A percentile compares a stretch with the other conserved stretches of the same genome.
phyloP scores from a whole-genome alignment of 257 asterid genomes.

The Ilex asprella region DNA sequence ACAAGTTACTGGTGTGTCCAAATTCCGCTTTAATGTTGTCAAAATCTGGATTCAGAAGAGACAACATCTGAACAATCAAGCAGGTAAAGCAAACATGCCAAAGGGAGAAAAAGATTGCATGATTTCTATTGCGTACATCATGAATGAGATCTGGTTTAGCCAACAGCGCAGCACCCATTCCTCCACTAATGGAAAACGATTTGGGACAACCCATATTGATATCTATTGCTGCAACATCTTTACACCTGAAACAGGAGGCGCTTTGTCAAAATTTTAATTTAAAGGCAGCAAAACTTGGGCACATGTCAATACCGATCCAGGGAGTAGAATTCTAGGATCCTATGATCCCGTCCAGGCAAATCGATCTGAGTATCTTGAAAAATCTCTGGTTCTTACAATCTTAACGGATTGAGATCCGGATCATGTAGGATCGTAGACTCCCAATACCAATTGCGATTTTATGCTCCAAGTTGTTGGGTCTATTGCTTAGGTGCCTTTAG shows the following conservation, averaged over 20 bases:
- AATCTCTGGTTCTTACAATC: too few relatives aligned
- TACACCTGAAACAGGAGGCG: constrained; percentile 49
- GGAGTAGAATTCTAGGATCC: too few relatives aligned
- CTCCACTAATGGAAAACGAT: constrained; percentile 87
- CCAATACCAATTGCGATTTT: too few relatives aligned
- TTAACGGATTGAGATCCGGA: too few relatives aligned
- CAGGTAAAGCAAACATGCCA: constrained; percentile 3
- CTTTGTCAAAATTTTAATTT: neutral
- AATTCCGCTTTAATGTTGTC: constrained; percentile 73
- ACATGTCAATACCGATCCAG: too few relatives aligned
- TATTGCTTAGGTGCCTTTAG: too few relatives aligned
- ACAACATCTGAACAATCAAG: constrained; percentile 7
- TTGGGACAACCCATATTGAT: constrained; percentile 97
- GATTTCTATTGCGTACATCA: constrained; percentile 43
- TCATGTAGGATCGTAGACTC: too few relatives aligned
- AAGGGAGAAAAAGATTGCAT: constrained; percentile 9
- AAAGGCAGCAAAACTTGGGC: neutral
- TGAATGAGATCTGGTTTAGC: constrained; percentile 87
- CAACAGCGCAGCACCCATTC: constrained; percentile 97
- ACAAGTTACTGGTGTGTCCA: constrained; percentile 76
- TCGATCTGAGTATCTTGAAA: too few relatives aligned
- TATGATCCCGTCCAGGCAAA: too few relatives aligned
- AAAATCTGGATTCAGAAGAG: constrained; percentile 53
- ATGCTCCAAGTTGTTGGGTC: too few relatives aligned
- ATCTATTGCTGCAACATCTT: constrained; percentile 87